These are phyloP conservation scores for Chenopodium quinoa DNA, from an alignment of 148 eudicot genomes.

Conservation along the genomic window DNA sequence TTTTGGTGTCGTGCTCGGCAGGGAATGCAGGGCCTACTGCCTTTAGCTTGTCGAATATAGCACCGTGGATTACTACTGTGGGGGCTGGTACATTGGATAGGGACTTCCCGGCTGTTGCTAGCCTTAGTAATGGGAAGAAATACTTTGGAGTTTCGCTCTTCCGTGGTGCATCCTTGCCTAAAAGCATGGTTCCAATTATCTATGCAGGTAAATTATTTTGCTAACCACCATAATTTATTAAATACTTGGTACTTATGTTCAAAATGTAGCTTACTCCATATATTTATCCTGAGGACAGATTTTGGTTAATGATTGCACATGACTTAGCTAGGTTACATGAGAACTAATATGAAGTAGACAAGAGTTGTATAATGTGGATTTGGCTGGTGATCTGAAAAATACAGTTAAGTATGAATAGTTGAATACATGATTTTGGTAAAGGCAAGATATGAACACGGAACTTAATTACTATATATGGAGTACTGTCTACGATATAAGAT, in stretches of 20 bases:
- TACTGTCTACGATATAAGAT: too few relatives aligned
- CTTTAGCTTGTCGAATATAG: constrained; percentile 45
- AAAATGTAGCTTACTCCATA: background rate
- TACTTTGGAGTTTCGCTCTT: constrained; percentile 54
- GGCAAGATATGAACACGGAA: too few relatives aligned
- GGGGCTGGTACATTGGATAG: constrained; percentile 72
- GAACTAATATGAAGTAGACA: background rate
- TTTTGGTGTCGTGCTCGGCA: constrained; percentile 56
- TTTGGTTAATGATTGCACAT: background rate
- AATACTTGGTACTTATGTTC: background rate
- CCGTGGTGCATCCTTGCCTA: constrained; percentile 37
- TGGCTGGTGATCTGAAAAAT: too few relatives aligned
- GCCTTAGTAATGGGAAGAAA: constrained; percentile 37
- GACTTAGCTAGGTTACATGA: background rate
- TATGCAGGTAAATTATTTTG: constrained; percentile 41
- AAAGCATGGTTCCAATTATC: constrained; percentile 39
- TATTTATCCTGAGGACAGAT: background rate
- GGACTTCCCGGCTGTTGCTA: constrained; percentile 54
- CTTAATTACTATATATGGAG: too few relatives aligned
- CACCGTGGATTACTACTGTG: constrained; percentile 74
- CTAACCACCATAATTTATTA: background rate
- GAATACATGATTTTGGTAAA: too few relatives aligned
- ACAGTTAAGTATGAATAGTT: too few relatives aligned
- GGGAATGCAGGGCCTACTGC: constrained; percentile 61
- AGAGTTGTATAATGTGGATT: background rate